Evolutionary conservation across 345 rosid genomes (phyloP).

Genomic region (Reutealis trisperma): DNA sequence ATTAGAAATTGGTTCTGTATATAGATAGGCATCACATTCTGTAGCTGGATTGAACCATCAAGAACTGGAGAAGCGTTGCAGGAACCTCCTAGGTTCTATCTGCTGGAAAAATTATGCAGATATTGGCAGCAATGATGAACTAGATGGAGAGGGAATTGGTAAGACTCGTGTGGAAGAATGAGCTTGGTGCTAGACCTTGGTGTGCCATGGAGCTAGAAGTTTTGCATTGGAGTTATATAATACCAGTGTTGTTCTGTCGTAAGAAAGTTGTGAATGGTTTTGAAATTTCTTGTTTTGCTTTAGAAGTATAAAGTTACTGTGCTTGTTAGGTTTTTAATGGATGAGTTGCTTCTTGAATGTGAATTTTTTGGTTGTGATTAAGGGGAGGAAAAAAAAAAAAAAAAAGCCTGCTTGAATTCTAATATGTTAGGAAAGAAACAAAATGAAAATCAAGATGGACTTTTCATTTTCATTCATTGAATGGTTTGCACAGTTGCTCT

Average conservation of each 20-base stretch:
- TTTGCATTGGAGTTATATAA: slow-evolving; percentile 10
- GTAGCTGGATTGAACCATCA: slow-evolving; percentile 13
- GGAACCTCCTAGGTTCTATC: slow-evolving; percentile 2
- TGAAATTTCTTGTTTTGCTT: background rate
- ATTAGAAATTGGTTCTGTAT: slow-evolving; percentile 6
- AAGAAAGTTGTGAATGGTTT: slow-evolving; percentile 4
- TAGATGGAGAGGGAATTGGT: background rate
- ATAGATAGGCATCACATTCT: slow-evolving; percentile 22
- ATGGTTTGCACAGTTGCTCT: background rate
- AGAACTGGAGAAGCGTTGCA: background rate
- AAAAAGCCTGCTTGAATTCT: background rate
- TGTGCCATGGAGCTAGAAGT: slow-evolving; percentile 3
- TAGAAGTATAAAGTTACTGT: background rate
- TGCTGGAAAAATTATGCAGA: slow-evolving; percentile 1
- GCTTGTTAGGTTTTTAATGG: background rate
- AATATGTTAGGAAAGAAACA: background rate
- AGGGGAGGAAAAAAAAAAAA: background rate
- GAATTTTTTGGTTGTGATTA: background rate
- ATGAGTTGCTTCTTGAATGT: background rate
- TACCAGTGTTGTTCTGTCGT: background rate
- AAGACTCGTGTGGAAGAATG: background rate
- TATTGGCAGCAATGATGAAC: background rate
- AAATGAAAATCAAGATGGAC: background rate
- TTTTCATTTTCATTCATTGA: background rate
- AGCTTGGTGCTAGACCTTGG: background rate